Conservation (phyloP, 73 alveolate species). For the Durusdinium trenchii region DNA sequence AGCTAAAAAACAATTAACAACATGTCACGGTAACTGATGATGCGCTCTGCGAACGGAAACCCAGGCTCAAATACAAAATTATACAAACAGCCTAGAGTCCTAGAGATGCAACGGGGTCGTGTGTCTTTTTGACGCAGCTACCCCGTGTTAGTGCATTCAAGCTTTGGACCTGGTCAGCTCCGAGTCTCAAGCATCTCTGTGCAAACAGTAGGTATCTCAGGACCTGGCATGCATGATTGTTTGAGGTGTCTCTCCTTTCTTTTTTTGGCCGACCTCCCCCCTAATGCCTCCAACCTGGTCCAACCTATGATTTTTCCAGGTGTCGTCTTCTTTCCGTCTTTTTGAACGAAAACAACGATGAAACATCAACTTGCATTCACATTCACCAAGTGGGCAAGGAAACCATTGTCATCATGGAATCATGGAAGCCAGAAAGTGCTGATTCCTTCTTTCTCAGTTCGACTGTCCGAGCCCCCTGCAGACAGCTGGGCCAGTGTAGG, state of each 20-base stretch:
- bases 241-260: background rate
- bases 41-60: too few species aligned
- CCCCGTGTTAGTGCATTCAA: too few species aligned
- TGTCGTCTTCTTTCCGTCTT: background rate
- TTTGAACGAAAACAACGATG: background rate
- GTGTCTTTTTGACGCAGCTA: background rate
- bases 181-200: background rate
- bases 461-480: too few species aligned
- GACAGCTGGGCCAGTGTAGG: slow-evolving; percentile 35
- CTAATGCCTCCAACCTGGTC: background rate
- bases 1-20: too few species aligned
- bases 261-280: background rate
- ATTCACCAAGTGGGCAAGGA: too few species aligned
- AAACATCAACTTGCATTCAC: too few species aligned
- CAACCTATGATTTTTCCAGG: background rate
- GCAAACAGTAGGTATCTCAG: background rate
- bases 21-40: too few species aligned
- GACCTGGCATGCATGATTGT: background rate
- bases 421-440: too few species aligned
- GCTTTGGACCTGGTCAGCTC: too few species aligned
- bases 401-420: too few species aligned
- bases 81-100: background rate
- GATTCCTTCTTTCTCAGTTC: too few species aligned
- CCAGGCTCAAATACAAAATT: too few species aligned
- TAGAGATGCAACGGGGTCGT: background rate